phyloP scores from a whole-genome alignment of 2,329 filamentous ascomycete species.

The Dactylellina haptotyla region DNA sequence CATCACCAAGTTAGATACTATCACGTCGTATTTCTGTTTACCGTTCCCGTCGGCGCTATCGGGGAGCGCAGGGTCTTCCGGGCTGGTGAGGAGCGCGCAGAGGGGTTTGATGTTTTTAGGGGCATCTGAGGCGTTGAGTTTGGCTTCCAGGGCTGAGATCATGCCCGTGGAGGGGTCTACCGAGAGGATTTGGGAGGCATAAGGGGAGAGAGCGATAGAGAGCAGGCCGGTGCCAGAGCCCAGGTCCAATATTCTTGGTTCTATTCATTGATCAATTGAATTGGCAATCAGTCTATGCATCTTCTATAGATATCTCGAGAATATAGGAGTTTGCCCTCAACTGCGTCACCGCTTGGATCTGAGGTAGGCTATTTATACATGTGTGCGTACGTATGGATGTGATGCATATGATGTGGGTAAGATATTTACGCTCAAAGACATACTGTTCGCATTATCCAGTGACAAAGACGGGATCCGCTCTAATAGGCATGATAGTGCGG shows the following conservation, averaged over 20 bases:
- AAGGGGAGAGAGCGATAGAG: conserved; percentile 65
- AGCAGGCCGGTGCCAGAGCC: conserved; percentile 70
- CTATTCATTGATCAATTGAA: not conserved
- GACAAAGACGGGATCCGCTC: conserved; percentile 30
- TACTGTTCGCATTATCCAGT: conserved; percentile 25
- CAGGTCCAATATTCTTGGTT: conserved; percentile 66
- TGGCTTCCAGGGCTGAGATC: conserved; percentile 66
- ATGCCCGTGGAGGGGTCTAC: conserved; percentile 69
- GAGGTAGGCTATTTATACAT: not conserved
- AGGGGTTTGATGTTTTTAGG: conserved; percentile 65
- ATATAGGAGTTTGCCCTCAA: no score
- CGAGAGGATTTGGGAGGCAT: conserved; percentile 65
- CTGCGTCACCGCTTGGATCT: not conserved
- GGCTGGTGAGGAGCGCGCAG: conserved; percentile 62
- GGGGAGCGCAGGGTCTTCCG: conserved; percentile 63
- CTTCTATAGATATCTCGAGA: no score
- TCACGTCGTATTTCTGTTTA: conserved; percentile 65
- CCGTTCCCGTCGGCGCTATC: conserved; percentile 57
- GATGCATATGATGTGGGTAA: not conserved
- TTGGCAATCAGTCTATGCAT: not conserved
- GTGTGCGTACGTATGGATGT: not conserved
- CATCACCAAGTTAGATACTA: conserved; percentile 67
- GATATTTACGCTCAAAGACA: not conserved
- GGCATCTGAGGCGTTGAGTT: conserved; percentile 60
- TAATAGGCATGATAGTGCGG: conserved; percentile 65